Evolutionary conservation across 805 yeast genomes (phyloP).

Genomic region (Candida pini): DNA sequence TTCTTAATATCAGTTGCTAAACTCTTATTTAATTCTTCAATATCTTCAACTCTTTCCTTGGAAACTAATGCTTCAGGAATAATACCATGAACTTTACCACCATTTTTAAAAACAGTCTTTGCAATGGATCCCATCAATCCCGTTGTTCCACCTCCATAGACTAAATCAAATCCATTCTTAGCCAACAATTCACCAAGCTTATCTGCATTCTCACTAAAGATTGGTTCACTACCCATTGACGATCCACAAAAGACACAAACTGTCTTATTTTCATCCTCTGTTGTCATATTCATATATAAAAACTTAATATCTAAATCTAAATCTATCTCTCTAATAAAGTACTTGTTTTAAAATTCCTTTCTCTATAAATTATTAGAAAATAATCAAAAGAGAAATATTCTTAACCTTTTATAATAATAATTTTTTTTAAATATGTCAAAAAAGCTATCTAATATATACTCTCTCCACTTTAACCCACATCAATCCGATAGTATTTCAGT

Average conservation of each 20-base stretch:
- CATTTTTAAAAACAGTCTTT: slow-evolving; percentile 47
- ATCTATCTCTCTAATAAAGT: no score
- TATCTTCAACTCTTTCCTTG: slow-evolving; percentile 49
- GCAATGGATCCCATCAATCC: slow-evolving; percentile 81
- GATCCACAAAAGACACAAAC: slow-evolving; percentile 89
- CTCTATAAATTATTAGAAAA: no score
- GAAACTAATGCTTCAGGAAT: slow-evolving; percentile 80
- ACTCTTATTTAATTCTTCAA: slow-evolving; percentile 40
- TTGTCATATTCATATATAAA: no score
- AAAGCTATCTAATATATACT: no score
- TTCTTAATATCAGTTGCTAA: slow-evolving; percentile 47
- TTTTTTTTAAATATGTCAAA: no score
- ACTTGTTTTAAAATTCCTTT: no score
- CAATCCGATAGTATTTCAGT: no score
- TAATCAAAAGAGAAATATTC: no score
- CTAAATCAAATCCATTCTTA: slow-evolving; percentile 60
- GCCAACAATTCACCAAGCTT: slow-evolving; percentile 58
- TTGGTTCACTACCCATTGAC: slow-evolving; percentile 54
- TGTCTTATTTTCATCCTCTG: no score
- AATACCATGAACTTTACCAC: slow-evolving; percentile 75
- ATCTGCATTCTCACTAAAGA: slow-evolving; percentile 48
- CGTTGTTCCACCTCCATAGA: slow-evolving; percentile 88
- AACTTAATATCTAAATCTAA: no score
- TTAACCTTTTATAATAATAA: no score
- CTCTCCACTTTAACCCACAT: no score